Base-by-base conservation (phyloP, 1,139 yeast species). In the Torulaspora pretoriensis region DNA sequence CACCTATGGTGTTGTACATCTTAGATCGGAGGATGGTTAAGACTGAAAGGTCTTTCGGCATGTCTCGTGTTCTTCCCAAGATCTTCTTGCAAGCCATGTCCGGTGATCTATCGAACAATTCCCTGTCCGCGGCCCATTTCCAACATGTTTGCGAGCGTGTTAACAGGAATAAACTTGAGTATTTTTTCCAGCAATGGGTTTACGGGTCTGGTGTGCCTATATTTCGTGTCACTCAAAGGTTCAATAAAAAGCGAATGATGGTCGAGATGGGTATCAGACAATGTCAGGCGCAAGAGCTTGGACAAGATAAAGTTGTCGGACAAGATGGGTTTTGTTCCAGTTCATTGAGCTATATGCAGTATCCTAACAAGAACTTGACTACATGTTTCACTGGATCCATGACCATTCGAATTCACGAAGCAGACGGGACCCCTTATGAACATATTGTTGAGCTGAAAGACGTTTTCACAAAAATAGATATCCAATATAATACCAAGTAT, bases 351-450 rank as follows among this genome's bases (percentile, higher is more conserved):
- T 56, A 54, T 36, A 39, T 53, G 36, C 51, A 55, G 13, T 50
- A 54, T 23, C 60, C 55, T 10, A 46, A 50, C 25, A 50, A 53
- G 29, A 51, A 51, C 35, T 65, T 69, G 8, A 77, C 76, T 40
- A 70, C 76, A 2, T 75, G 80, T 1, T 87, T 87, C 55, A 75
- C 85, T 0, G 99, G 99, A 0, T 97, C 98, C 0, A 88, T 94
- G 86, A 94, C 98, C 0, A 86, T 94, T 33, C 73, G 98, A 59
- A 90, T 94, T 35, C 98, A 94, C 62, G 99, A 94, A 63, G 95
- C 97, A 0, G 98, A 94, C 65, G 98, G 98, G n/a, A 88, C 97
- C 0, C 98, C 99, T 0, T 92, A 94, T 60, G 99, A 94, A 60
- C 99, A 94, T 63, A 92, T 94, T 38, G 96, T 94, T 17, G 95